Evolutionary conservation across 169 alveolate genomes (phyloP).

Genomic region (Eimeria tenella): DNA sequence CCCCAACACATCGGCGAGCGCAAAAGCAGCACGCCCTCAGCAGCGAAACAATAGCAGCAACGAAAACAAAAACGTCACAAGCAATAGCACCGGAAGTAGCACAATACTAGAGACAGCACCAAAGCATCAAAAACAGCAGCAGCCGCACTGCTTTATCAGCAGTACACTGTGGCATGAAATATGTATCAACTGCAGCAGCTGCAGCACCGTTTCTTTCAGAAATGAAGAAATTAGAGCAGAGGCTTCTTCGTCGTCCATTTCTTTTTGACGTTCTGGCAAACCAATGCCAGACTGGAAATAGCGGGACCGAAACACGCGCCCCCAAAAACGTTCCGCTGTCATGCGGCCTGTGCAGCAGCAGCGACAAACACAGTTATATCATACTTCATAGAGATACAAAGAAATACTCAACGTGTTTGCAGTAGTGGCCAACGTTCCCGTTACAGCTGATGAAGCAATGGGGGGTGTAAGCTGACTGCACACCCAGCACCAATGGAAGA

Average conservation of each 20-base stretch:
- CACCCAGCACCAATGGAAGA: neutral
- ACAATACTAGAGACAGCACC: neutral
- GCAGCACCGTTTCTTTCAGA: slow-evolving; percentile 30
- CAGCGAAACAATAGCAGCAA: neutral
- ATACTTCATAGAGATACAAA: neutral
- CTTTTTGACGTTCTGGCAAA: slow-evolving; percentile 12
- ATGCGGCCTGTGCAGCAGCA: slow-evolving; percentile 33
- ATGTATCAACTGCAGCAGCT: neutral
- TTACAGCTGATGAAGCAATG: neutral
- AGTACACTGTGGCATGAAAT: neutral
- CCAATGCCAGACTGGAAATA: slow-evolving; percentile 64
- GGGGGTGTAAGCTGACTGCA: neutral
- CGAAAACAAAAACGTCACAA: neutral
- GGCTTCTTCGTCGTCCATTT: slow-evolving; percentile 15
- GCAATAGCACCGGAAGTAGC: neutral
- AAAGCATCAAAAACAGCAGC: neutral
- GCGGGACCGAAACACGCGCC: slow-evolving; percentile 56
- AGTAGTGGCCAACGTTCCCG: neutral
- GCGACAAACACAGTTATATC: neutral
- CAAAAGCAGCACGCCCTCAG: neutral
- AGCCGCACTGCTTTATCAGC: neutral
- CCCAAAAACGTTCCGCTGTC: slow-evolving; percentile 51
- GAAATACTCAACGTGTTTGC: neutral
- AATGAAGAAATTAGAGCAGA: neutral
- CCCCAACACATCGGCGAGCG: neutral